Base-by-base conservation (phyloP, 2,329 filamentous ascomycete species). In the Atkinsonella texensis region DNA sequence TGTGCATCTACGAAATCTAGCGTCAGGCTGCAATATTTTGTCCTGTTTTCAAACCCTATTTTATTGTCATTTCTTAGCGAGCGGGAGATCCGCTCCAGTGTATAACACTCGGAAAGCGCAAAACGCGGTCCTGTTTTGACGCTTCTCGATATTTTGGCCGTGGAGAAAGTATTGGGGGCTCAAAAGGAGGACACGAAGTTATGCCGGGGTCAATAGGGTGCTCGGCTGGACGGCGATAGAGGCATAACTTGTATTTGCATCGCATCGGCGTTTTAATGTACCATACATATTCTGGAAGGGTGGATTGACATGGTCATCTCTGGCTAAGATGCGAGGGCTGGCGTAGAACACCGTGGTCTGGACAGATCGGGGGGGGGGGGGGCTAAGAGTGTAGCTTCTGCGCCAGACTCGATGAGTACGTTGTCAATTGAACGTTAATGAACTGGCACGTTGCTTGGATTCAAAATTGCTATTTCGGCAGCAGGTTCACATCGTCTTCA, bases 221-320 rank as follows among this genome's bases (percentile, higher is more conserved):
- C 40, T 20, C 31, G 46, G 32, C 39, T 41, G 33, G 55, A 57
- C 56, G 45, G 28, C 23, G 38, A 46, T 38, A 38, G 51, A 53
- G 35, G 42, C 17, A 32, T 20, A 28, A 49, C 13, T 58, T 60
- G 56, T 50, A 51, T 55, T 57, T 60, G 63, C 63, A 66, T 65
- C 57, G 59, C 59, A 59, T 55, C 57, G 64, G 64, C 62, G 64
- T 66, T 66, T 38, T 53, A 52, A 59, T 65, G 63, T 64, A 65
- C 59, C 59, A 62, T 63, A 65, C n/a, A n/a, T n/a, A n/a, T 55
- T 60, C 17, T 48, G 44, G 44, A 20, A 18, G 54, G 45, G 53
- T 52, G 46, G 53, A 52, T 53, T 45, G 54, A 52, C 35, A 43
- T 41, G n/a, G 38, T 13, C 46, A 52, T 49, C 32, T 47, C 53